phyloP scores from a whole-genome alignment of 164 flowering plant genomes.

The Piper longum region DNA sequence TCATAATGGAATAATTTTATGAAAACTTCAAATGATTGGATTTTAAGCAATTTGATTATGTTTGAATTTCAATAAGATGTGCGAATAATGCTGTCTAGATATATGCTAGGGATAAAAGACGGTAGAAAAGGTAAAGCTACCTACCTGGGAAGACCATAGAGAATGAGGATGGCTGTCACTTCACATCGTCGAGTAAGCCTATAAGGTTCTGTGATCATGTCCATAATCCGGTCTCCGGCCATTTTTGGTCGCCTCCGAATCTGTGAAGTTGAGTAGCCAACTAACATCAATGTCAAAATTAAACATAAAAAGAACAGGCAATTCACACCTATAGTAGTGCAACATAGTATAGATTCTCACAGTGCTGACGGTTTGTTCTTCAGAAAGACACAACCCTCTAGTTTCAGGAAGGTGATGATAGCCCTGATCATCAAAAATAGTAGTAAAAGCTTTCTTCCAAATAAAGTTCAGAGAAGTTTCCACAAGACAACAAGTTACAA shows the following conservation, averaged over 20 bases:
- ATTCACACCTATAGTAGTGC: too few relatives aligned
- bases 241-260: constrained; percentile 56
- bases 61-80: too few relatives aligned
- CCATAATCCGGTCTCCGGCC: constrained; percentile 52
- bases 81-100: neutral
- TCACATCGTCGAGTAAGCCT: constrained; percentile 71
- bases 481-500: neutral
- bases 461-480: neutral
- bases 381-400: constrained; percentile 78
- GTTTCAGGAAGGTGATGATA: constrained; percentile 89
- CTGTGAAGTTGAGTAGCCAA: constrained; percentile 14
- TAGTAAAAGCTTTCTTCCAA: neutral
- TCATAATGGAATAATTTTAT: too few relatives aligned
- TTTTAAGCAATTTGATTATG: too few relatives aligned
- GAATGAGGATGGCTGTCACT: constrained; percentile 91
- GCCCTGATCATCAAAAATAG: constrained; percentile 31
- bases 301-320: neutral
- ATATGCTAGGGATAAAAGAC: too few relatives aligned
- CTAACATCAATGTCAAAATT: neutral
- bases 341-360: constrained; percentile 24
- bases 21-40: too few relatives aligned
- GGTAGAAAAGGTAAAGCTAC: neutral
- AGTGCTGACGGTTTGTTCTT: constrained; percentile 72
- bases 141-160: constrained; percentile 96
- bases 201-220: constrained; percentile 79